Evolutionary conservation across 2,329 filamentous ascomycete genomes (phyloP), one percentile per base, ranked within the genome.

Genomic region (Endoconidiophora polonica): DNA sequence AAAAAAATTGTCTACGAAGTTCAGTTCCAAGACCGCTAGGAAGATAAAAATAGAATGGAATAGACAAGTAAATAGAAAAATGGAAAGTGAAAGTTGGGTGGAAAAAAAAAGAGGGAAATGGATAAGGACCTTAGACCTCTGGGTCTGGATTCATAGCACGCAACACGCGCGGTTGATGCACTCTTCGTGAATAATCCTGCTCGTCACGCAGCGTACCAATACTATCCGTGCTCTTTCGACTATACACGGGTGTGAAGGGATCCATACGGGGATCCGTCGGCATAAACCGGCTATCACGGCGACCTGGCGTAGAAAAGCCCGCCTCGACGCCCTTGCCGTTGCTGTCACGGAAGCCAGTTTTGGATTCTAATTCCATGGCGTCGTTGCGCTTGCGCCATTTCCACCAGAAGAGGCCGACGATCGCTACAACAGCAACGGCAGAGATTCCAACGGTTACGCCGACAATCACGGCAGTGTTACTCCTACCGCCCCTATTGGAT

Each of bases 241-340:
- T 64, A 59, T 79, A 81, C 16, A 71, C 72, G 36, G 70, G 68
- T 44, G 73, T 69, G 54, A 74, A 78, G 0, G 77, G 77, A 57
- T 81, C 73, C 65, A 81, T 72, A 42, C 77, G 69, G 29, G 77
- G 77, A 58, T 81, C 77, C 49, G 79, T 70, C 6, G 74, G 72
- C 66, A 74, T 70, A 48, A 79, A 60, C 42, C 67, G 66, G 59
- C 72, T 73, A 55, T 68, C 74, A 50, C 71, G 70, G 51, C 73
- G 70, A 39, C 68, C 66, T 5, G 64, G 65, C 2, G 67, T 67
- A 26, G 54, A 60, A 7, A 44, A 50, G 12, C 43, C 52, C 3
- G 48, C 47, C 22, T 49, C 46, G 3, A 48, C 24, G 7, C 46
- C 51, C 12, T 41, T 44, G 5, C 46, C 51, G 4, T 22, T 37